phyloP scores from a whole-genome alignment of 2,329 filamentous ascomycete species.

The Alternaria brassicae region DNA sequence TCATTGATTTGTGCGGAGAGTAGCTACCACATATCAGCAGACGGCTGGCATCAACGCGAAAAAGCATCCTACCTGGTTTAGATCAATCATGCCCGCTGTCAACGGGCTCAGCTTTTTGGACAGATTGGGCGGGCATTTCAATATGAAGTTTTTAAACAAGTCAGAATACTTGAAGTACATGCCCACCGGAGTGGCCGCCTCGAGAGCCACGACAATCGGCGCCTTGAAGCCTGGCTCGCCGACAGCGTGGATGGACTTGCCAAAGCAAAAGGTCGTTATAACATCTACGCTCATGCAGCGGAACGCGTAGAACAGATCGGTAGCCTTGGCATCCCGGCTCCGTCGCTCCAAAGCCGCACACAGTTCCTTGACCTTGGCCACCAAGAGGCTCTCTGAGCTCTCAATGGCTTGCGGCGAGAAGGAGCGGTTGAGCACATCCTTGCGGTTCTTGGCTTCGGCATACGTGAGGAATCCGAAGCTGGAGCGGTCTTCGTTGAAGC shows the following conservation, averaged over 20 bases:
- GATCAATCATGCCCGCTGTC: constrained; percentile 49
- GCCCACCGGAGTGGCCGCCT: constrained; percentile 46
- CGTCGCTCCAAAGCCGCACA: constrained; percentile 40
- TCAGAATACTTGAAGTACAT: constrained; percentile 53
- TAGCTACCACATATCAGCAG: constrained; percentile 24
- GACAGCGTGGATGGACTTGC: constrained; percentile 49
- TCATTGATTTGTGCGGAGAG: constrained; percentile 43
- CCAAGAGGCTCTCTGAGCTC: constrained; percentile 47
- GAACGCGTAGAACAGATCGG: constrained; percentile 38
- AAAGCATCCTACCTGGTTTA: constrained; percentile 37
- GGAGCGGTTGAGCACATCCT: constrained; percentile 52
- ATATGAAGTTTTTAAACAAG: constrained; percentile 47
- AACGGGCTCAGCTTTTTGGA: constrained; percentile 47
- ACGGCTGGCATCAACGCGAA: neutral
- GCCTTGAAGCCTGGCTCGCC: constrained; percentile 51
- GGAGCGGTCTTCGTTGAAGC: constrained; percentile 53
- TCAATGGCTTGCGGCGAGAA: constrained; percentile 53
- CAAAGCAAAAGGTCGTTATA: constrained; percentile 52
- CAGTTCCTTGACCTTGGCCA: constrained; percentile 46
- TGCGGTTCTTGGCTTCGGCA: constrained; percentile 50
- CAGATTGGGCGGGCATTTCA: constrained; percentile 48
- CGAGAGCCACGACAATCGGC: constrained; percentile 54
- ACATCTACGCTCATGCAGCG: constrained; percentile 33
- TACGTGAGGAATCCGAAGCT: constrained; percentile 54
- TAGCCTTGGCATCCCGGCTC: constrained; percentile 23